Base-by-base conservation (phyloP, 257 asterid species). In the Ehretia macrophylla region DNA sequence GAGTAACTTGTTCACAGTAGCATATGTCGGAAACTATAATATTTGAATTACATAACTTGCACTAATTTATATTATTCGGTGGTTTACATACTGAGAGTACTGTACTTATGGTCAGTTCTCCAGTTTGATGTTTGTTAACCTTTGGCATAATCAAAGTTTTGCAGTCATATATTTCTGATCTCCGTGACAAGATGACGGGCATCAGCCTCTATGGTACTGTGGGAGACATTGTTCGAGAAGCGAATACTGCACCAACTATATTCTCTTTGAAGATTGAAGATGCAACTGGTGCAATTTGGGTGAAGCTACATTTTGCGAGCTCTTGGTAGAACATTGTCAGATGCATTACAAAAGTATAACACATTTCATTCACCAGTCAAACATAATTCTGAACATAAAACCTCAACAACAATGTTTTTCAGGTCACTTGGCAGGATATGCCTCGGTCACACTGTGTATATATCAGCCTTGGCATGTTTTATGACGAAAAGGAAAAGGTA, bases 101-200 rank as follows among this genome's bases (percentile, higher is more conserved):
- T 27, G 35, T 27, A 27, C 4, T 27, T 1, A 6, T 27, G 35
- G 35, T 27, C 3, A 6, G 35, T 27, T n/a, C n/a, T n/a, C 35
- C 35, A 27, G 35, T 27, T 27, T 27, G 35, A 27, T 42, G 47
- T 42, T 42, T 11, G 47, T 42, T 42, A 42, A 42, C 16, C 47
- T 69, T 69, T 70, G 70, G 67, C 76, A 58, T 59, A 45, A 50
- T 77, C 74, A 73, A 88, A 82, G 85, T 79, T 67, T 64, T 88
- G 87, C 96, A 92, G 99, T 78, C 96, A 40, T 86, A 77, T 74
- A 81, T 92, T 52, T 76, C 63, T 71, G 97, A 85, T 77, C 68
- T 91, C 64, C 92, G 66, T 63, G 95, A 83, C 83, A 92, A 88
- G 87, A 92, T 88, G 99, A 79, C 85, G 56, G 81, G 96, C 69